Evolutionary conservation across 2,329 filamentous ascomycete genomes (phyloP).

Genomic region (Botryotinia calthae): DNA sequence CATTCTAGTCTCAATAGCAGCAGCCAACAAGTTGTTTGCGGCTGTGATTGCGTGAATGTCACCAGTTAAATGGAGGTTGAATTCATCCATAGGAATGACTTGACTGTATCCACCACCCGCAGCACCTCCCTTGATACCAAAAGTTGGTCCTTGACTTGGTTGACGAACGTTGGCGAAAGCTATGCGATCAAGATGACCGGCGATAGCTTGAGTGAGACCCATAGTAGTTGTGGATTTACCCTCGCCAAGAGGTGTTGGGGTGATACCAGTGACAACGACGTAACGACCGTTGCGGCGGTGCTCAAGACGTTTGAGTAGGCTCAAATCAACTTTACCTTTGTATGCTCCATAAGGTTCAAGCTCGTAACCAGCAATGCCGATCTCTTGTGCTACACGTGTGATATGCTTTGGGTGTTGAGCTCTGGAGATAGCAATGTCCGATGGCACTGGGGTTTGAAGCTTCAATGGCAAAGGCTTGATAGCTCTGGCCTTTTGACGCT

Average conservation of each 20-base stretch:
- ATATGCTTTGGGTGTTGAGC: slow-evolving; percentile 91
- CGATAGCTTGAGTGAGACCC: slow-evolving; percentile 88
- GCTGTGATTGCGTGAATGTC: slow-evolving; percentile 97
- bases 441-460: slow-evolving; percentile 78
- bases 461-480: slow-evolving; percentile 83
- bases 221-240: slow-evolving; percentile 98
- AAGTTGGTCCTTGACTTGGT: slow-evolving; percentile 94
- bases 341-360: slow-evolving; percentile 91
- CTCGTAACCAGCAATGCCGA: slow-evolving; percentile 85
- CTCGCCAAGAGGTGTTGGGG: slow-evolving; percentile 92
- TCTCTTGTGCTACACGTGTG: slow-evolving; percentile 76
- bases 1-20: slow-evolving; percentile 95
- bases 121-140: slow-evolving; percentile 97
- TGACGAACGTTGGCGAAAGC: slow-evolving; percentile 97
- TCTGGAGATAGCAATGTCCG: slow-evolving; percentile 89
- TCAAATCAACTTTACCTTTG: slow-evolving; percentile 92
- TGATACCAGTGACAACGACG: slow-evolving; percentile 91
- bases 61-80: slow-evolving; percentile 95
- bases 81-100: slow-evolving; percentile 99
- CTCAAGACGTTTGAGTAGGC: slow-evolving; percentile 75
- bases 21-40: slow-evolving; percentile 94
- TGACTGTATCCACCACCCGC: slow-evolving; percentile 98
- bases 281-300: slow-evolving; percentile 90
- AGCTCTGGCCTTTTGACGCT: slow-evolving; percentile 74
- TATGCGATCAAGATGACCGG: slow-evolving; percentile 81